Evolutionary conservation across 495 filamentous ascomycete genomes (phyloP), one percentile per base, ranked within the genome.

Genomic region (Trichocladium antarcticum): DNA sequence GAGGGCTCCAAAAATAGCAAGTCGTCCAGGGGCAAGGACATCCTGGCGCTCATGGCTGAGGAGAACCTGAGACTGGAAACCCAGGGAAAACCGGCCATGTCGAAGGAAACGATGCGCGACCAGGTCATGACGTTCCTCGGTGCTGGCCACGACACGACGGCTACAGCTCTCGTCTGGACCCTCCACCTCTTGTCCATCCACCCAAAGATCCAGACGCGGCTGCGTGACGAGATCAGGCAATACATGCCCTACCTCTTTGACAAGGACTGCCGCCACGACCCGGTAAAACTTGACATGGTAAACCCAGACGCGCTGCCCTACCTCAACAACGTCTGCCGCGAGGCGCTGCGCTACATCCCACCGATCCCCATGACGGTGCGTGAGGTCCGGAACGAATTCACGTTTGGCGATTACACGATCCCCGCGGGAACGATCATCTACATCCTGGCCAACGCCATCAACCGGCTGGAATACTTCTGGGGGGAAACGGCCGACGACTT

Each of bases 241-340:
- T 54, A 65, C 47, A 61, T 74, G 51, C 71, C 68, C 3, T 73
- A 68, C 47, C 60, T 73, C 6, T 68, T 66, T 24, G 46, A 61
- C 46, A 46, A 45, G 12, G 17, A 9, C 1, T 15, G 9, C 11
- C 53, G 50, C 9, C 50, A 53, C 12, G 62, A 69, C 44, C 34
- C 22, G 5, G 6, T 9, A 1, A 5, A 21, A 14, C 31, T 60
- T 32, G 37, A 22, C 5, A 20, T 20, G 9, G 62, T 59, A 1
- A 62, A 69, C 48, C 48, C 51, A 7, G 64, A 69, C 41, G 45
- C 48, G 34, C 52, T 69, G 5, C 62, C 60, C 4, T 67, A 58
- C 47, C 59, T 69, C 3, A 64, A 70, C 56, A 74, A 71, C 37
- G 67, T 78, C 21, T 73, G 69, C 61, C 68, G 69, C 45, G 71